Percentiles rank a stretch among this genome's conserved stretches.
phyloP scores from a whole-genome alignment of 306 rosid species.

The Cyclanthera cordifolia region DNA sequence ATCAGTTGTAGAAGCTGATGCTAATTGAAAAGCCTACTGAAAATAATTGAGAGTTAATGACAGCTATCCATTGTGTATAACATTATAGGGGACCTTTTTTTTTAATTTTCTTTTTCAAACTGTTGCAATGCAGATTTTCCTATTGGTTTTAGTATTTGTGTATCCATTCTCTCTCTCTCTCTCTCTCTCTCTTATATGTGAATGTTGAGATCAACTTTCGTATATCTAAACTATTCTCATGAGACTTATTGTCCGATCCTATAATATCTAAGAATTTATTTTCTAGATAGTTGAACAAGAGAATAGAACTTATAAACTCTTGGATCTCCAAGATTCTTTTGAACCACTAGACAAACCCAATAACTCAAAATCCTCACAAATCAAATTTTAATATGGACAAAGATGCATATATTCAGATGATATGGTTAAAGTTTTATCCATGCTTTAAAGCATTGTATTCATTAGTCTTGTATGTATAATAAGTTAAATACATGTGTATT shows the following conservation, averaged over 20 bases:
- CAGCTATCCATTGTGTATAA: not conserved
- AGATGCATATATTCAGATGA: not conserved
- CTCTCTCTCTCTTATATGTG: not conserved
- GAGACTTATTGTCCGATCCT: no score
- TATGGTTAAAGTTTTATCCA: not conserved
- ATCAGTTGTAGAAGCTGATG: constrained; percentile 9
- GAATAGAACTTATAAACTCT: no score
- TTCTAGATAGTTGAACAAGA: no score
- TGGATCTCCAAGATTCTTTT: no score
- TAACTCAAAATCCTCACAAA: no score
- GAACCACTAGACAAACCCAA: not conserved
- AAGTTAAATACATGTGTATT: not conserved
- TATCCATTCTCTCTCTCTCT: not conserved
- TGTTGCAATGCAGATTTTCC: constrained; percentile 1
- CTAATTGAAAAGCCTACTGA: constrained; percentile 8
- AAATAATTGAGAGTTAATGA: not conserved
- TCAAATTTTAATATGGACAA: not conserved
- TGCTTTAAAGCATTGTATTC: not conserved
- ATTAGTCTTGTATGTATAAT: not conserved
- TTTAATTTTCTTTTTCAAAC: no score
- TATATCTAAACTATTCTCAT: no score
- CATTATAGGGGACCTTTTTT: no score
- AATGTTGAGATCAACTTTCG: no score
- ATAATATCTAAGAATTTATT: no score
- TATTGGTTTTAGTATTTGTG: not conserved